Base-by-base conservation (phyloP, 2,329 filamentous ascomycete genomes). In the Aureobasidium sp. region DNA sequence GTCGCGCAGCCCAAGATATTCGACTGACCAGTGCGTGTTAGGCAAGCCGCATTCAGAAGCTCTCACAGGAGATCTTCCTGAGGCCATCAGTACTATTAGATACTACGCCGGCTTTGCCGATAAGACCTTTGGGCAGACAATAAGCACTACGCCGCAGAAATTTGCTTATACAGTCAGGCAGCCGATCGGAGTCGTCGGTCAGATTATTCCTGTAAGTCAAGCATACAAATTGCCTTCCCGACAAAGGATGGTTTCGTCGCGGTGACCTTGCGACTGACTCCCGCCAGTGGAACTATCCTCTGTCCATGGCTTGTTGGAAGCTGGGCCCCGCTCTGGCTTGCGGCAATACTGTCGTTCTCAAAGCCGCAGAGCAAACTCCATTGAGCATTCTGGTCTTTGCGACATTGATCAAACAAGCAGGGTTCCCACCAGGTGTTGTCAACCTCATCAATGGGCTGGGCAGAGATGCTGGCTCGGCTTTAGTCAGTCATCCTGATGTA, bases 241-340 rank as follows among this genome's bases (percentile, higher is more conserved):
- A 25, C 22, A 25, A 25, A 25, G 22, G 22, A 25, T 25, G 22
- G 3, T 25, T 25, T 25, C 22, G 22, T 25, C 22, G 3, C 22
- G 22, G 22, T 25, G 22, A 3, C 22, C 22, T 25, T 25, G 22
- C 22, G 3, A 25, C 36, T 37, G 36, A 37, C 36, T 12, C 4
- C 36, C 15, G 8, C 36, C 25, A 64, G 66, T 91, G 87, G 87
- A 93, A 92, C 72, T 89, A 87, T 66, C 89, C 89, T 1, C 79
- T 91, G 1, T 78, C 81, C n/a, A 90, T 90, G 83, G 86, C 87
- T 15, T 84, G 84, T 3, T 88, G 87, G 86, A 91, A 91, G 70
- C 79, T 92, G 1, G 89, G 87, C 17, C 89, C 89, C 44, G 81
- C 82, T 12, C 72, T 84, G 0, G 81, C 79, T 12, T 79, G 77